Evolutionary conservation across 768 basidiomycete genomes (phyloP), one percentile per base, ranked within the genome.

Genomic region (Cubamyces lactineus): DNA sequence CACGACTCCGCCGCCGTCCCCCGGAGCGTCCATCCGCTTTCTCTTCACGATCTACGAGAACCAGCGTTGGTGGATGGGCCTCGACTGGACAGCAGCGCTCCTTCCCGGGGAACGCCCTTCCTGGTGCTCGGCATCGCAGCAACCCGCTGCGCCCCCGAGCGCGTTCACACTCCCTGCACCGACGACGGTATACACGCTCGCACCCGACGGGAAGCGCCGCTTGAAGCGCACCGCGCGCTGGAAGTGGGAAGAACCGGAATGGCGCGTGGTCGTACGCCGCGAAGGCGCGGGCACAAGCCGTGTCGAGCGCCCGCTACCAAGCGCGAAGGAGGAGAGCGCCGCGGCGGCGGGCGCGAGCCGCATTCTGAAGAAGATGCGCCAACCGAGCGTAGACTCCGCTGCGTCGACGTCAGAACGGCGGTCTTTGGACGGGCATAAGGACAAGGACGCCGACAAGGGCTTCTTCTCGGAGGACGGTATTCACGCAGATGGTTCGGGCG

Each of bases 61-160:
- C 74, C 94, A 97, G 75, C 83, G 95, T 6, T 96, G 95, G 95
- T 98, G 95, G 95, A 86, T 98, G 85, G 94, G 91, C 13, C 83
- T 98, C 46, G 95, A 97, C 75, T 98, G 92, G 92, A 96, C 95
- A 1, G 90, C 92, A 3, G 94, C 94, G 0, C 83, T 98, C 8
- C 83, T 97, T 16, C 95, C 95, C 0, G 84, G 84, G 17, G 95
- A 98, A 70, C 87, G 94, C 5, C 93, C 95, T 0, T 91, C 92
- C 1, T 98, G 94, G 95, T 93, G 77, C 78, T 75, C 82, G 21
- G 77, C 76, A 28, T 73, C 76, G 57, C 85, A 82, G 66, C 78
- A 79, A 67, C 83, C 91, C 50, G 79, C 92, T 46, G 80, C 87
- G 12, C 86, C 91, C 2, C 88, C 94, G 3, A 80, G 85, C 67